phyloP scores from a whole-genome alignment of 306 rosid genomes.

The Dalbergia cultrata region DNA sequence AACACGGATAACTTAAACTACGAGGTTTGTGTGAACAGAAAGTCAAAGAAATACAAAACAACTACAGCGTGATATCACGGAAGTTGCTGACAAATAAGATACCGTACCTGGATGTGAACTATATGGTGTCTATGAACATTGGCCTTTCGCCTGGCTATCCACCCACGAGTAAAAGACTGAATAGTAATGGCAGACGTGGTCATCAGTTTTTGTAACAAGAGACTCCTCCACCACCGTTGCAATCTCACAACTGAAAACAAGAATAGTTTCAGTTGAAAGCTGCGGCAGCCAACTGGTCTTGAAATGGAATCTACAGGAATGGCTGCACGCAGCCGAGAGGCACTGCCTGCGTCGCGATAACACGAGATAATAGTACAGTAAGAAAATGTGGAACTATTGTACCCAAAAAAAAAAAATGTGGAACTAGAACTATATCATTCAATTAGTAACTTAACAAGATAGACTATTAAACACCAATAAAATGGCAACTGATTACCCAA shows the following conservation, averaged over 20 bases:
- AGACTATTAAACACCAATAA: conserved; percentile 5
- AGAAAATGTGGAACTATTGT: conserved; percentile 10
- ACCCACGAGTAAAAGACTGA: conserved; percentile 78
- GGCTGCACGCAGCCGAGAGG: conserved; percentile 52
- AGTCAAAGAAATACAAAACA: too few relatives aligned
- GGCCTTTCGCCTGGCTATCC: conserved; percentile 70
- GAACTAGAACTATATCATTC: conserved; percentile 17
- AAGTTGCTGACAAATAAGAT: conserved; percentile 25
- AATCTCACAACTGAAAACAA: conserved; percentile 69
- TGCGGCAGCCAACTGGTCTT: conserved; percentile 45
- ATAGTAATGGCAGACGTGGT: conserved; percentile 65
- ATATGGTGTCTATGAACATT: conserved; percentile 54
- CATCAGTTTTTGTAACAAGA: conserved; percentile 54
- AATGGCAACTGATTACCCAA: conserved; percentile 58
- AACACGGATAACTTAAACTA: background rate
- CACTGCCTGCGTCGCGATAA: conserved; percentile 48
- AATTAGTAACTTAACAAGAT: conserved; percentile 1
- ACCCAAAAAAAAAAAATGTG: background rate
- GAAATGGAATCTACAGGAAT: conserved; percentile 41
- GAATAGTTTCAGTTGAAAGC: conserved; percentile 58
- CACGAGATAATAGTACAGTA: background rate
- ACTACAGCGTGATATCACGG: too few relatives aligned
- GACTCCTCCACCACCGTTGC: conserved; percentile 88
- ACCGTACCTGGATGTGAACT: conserved; percentile 75
- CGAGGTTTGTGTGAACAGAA: background rate